Evolutionary conservation across 257 asterid species (phyloP).

Genomic region (Solanum pennellii): DNA sequence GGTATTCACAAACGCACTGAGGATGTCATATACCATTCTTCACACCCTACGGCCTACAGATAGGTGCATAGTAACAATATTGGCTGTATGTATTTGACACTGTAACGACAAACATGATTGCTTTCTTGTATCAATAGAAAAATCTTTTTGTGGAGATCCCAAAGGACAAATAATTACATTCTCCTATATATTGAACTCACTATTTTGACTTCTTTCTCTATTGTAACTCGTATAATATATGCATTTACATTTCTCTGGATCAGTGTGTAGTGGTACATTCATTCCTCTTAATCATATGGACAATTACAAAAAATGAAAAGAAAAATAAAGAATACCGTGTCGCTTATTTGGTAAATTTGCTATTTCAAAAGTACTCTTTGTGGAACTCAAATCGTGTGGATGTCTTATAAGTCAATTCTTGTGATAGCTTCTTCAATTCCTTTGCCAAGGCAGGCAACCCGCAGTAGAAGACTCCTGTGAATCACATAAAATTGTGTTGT

Average conservation of each 20-base stretch:
- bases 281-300: conserved; percentile 1
- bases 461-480: conserved; percentile 71
- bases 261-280: conserved; percentile 6
- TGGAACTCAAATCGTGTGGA: conserved; percentile 75
- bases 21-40: not conserved
- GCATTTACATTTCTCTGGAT: conserved; percentile 18
- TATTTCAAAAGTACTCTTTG: conserved; percentile 58
- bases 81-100: not conserved
- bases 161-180: not conserved
- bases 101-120: not conserved
- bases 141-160: not conserved
- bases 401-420: conserved; percentile 60
- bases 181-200: not conserved
- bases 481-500: not conserved
- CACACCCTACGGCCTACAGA: not conserved
- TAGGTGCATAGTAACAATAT: not conserved
- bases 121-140: not conserved
- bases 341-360: not conserved
- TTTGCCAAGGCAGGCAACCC: conserved; percentile 74
- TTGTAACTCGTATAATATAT: conserved; percentile 11
- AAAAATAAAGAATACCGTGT: not conserved
- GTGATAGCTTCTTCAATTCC: conserved; percentile 62
- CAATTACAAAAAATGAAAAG: conserved; percentile 19
- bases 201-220: conserved; percentile 8
- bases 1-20: not conserved